Percentiles rank a stretch among this genome's conserved stretches.
Evolutionary conservation across 2,329 filamentous ascomycete genomes (phyloP).

Genomic region (Trichoderma atroviride): DNA sequence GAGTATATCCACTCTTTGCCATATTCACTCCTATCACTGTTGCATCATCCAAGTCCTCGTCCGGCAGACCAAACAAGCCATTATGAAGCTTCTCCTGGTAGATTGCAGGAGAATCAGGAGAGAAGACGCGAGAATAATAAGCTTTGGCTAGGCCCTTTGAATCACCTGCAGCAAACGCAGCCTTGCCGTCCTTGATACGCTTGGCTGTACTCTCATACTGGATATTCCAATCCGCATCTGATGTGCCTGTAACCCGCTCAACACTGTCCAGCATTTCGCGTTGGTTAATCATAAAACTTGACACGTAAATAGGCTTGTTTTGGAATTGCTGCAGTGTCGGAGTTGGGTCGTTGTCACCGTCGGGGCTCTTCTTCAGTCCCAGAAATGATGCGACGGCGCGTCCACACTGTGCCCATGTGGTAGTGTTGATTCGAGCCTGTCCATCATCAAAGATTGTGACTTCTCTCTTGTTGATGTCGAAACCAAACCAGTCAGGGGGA

Average conservation of each 20-base stretch:
- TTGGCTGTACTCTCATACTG: slow-evolving; percentile 48
- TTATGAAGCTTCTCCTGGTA: slow-evolving; percentile 6
- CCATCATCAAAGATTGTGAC: slow-evolving; percentile 32
- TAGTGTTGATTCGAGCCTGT: slow-evolving; percentile 44
- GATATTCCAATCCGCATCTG: slow-evolving; percentile 62
- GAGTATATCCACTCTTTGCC: background rate
- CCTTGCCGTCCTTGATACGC: slow-evolving; percentile 50
- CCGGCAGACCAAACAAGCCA: background rate
- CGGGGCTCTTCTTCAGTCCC: slow-evolving; percentile 49
- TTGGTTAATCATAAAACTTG: slow-evolving; percentile 61
- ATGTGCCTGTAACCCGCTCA: slow-evolving; percentile 59
- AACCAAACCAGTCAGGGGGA: slow-evolving; percentile 47
- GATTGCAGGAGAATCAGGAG: slow-evolving; percentile 32
- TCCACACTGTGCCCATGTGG: slow-evolving; percentile 60
- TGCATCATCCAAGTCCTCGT: slow-evolving; percentile 3
- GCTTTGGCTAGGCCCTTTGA: slow-evolving; percentile 47
- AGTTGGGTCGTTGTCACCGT: slow-evolving; percentile 36
- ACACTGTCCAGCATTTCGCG: slow-evolving; percentile 64
- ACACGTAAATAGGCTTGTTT: slow-evolving; percentile 54
- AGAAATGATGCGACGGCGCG: slow-evolving; percentile 40
- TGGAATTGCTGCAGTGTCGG: slow-evolving; percentile 42
- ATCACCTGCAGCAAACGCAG: slow-evolving; percentile 46
- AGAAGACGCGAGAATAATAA: slow-evolving; percentile 58
- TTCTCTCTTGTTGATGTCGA: slow-evolving; percentile 49
- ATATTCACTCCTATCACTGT: background rate